A percentile compares a stretch with the other conserved stretches of the same genome.
These are phyloP conservation scores for Phytophthora fragariaefolia DNA, from an alignment of 352 stramenopile species.

Conservation along the genomic window DNA sequence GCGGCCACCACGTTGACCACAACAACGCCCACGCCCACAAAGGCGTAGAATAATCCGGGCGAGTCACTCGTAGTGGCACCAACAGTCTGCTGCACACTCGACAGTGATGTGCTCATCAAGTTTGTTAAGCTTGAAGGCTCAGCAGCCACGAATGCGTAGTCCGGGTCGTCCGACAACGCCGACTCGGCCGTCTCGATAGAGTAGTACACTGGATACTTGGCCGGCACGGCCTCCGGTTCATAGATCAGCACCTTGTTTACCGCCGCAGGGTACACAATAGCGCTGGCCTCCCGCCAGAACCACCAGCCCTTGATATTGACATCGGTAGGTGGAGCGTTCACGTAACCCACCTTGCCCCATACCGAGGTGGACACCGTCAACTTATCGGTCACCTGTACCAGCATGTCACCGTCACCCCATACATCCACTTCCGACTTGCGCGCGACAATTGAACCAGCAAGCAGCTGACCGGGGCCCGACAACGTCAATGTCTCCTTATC, in stretches of 20 bases:
- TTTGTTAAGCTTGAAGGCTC: conserved; percentile 17
- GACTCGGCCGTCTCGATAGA: conserved; percentile 36
- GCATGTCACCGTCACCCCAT: conserved; percentile 51
- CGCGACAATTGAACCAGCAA: conserved; percentile 54
- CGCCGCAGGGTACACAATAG: conserved; percentile 47
- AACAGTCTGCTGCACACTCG: conserved; percentile 35
- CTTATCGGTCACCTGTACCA: conserved; percentile 57
- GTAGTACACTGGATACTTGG: conserved; percentile 43
- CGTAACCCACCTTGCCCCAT: conserved; percentile 61
- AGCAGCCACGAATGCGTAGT: conserved; percentile 36
- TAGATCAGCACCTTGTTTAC: conserved; percentile 50
- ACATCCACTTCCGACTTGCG: conserved; percentile 49
- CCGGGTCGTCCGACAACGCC: conserved; percentile 41
- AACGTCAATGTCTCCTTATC: conserved; percentile 57
- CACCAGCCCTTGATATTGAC: conserved; percentile 64
- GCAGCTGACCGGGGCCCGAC: conserved; percentile 53
- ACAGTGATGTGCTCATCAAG: conserved; percentile 40
- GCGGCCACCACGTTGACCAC: conserved; percentile 53
- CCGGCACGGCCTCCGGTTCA: conserved; percentile 31
- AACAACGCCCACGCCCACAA: conserved; percentile 41
- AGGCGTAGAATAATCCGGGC: conserved; percentile 47
- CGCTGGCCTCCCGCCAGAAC: conserved; percentile 55
- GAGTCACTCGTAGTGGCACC: conserved; percentile 11
- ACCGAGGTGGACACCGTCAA: conserved; percentile 58
- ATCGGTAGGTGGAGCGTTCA: conserved; percentile 41